phyloP scores from a whole-genome alignment of 31 red algal species.

The Asparagopsis taxiformis region DNA sequence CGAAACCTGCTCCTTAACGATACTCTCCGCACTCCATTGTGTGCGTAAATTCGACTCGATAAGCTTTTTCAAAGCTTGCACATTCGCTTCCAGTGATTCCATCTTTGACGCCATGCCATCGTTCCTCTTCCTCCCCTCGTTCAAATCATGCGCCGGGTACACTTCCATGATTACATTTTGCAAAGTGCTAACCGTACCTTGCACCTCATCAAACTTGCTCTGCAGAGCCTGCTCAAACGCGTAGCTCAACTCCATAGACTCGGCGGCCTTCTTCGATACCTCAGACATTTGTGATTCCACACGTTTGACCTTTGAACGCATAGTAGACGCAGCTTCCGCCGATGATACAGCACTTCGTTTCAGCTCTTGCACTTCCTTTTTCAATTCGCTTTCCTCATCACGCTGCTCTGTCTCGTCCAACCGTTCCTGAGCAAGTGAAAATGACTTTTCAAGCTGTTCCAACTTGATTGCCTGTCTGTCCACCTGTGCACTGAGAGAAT shows the following conservation, averaged over 20 bases:
- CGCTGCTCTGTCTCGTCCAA: too few relatives aligned
- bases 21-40: constrained; percentile 59
- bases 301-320: constrained; percentile 42
- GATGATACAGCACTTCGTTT: constrained; percentile 19
- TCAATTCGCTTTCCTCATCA: background rate
- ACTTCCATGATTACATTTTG: too few relatives aligned
- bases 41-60: constrained; percentile 75
- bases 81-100: constrained; percentile 29
- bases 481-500: too few relatives aligned
- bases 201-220: too few relatives aligned
- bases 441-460: too few relatives aligned
- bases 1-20: constrained; percentile 78
- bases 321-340: constrained; percentile 14
- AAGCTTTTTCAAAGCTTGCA: constrained; percentile 68
- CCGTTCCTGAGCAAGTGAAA: too few relatives aligned
- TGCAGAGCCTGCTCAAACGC: constrained; percentile 32
- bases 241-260: constrained; percentile 20
- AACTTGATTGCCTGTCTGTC: too few relatives aligned
- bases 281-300: constrained; percentile 51
- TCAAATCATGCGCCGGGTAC: too few relatives aligned
- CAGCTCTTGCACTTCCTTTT: constrained; percentile 15
- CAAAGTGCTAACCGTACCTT: too few relatives aligned
- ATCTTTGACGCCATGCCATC: constrained; percentile 16
- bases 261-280: constrained; percentile 24
- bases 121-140: background rate